phyloP scores from a whole-genome alignment of 768 basidiomycete species.

The Serendipita sp. region DNA sequence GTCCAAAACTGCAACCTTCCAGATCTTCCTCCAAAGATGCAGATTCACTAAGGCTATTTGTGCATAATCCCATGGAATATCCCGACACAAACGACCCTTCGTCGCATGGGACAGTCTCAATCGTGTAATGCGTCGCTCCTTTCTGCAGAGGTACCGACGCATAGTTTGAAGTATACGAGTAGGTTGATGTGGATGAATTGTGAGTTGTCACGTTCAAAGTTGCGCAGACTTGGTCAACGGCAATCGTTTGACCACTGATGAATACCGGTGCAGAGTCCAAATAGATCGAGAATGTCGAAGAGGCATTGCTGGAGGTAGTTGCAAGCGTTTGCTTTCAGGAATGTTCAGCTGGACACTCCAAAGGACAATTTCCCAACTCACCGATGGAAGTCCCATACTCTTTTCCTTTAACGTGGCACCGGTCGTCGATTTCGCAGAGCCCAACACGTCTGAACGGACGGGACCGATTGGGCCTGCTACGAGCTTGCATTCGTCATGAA shows the following conservation, averaged over 20 bases:
- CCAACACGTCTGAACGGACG: conserved; percentile 1
- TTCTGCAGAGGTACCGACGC: not conserved
- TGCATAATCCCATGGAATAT: conserved; percentile 1
- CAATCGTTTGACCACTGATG: not conserved
- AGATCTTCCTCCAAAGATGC: not conserved
- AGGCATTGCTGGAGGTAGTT: not conserved
- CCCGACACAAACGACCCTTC: not conserved
- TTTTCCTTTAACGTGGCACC: not conserved
- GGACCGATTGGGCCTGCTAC: conserved; percentile 3
- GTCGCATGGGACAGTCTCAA: not conserved
- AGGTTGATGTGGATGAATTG: not conserved
- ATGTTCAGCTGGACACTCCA: not conserved
- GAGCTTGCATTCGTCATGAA: conserved; percentile 9
- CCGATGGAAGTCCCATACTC: conserved; percentile 1
- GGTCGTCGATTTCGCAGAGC: not conserved
- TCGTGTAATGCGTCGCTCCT: not conserved
- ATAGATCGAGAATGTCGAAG: not conserved
- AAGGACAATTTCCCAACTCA: not conserved
- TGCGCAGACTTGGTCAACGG: conserved; percentile 7
- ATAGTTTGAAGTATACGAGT: not conserved
- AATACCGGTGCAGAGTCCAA: not conserved
- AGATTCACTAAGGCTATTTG: not conserved
- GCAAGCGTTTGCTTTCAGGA: conserved; percentile 1
- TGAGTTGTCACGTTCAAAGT: not conserved
- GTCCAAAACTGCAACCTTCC: not conserved